Evolutionary conservation across 108 stramenopile genomes (phyloP), one percentile per base, ranked within the genome.

Genomic region (Fragilaria radians): DNA sequence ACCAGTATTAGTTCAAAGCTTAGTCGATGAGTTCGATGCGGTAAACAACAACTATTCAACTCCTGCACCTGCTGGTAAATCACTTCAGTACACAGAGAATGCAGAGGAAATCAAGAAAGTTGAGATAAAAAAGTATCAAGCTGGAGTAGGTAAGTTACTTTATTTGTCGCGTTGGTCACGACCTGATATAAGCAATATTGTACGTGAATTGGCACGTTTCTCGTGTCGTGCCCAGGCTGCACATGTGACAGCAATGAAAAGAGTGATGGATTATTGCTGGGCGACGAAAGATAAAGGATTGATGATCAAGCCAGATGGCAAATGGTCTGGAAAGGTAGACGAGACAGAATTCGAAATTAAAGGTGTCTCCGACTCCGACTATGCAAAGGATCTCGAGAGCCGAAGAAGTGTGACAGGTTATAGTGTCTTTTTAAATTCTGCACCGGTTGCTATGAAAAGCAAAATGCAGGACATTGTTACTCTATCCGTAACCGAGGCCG

Each of bases 401-500:
- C 19, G 19, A 11, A 33, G n/a, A 9, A 57, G 32, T 31, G 32
- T 57, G 2, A 34, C 1, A 3, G 56, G 56, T 34, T 19, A 18
- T 18, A 23, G 22, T 2, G 22, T 24, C 2, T 57, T 57, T 34
- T 21, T 34, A 26, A 33, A 27, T n/a, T 30, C 47, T 22, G 61
- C 51, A 3, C 66, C 62, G 21, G 50, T 68, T 1, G n/a, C 58
- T 7, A 46, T 71, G 19, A 45, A 54, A 30, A 72, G 71, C 27
- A 30, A 67, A 24, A 68, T 66, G 24, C 68, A 70, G 61, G 48
- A 46, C 32, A 63, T 61, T 24, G 66, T 79, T 0, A 26, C 67
- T 1, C 46, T 79, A 18, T 75, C 73, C 9, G 63, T 66, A 5
- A 71, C 66, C n/a, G 70, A 79, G 59, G 73, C 73, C 1, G 73